These are phyloP conservation scores for Rhododendron ferrugineum DNA, from an alignment of 148 eudicot species.

Conservation along the genomic window DNA sequence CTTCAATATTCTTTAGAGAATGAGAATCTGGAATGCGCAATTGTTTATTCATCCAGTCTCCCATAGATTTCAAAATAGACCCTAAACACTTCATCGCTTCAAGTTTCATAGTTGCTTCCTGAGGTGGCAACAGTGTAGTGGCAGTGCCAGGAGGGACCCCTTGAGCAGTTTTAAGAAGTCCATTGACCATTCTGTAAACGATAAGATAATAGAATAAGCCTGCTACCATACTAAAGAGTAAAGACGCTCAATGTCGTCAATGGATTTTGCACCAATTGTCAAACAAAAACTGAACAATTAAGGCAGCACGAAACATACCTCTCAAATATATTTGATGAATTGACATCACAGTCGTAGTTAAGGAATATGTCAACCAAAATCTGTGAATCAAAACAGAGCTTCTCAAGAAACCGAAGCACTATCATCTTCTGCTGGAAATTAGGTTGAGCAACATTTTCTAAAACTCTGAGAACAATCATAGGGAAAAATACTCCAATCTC, in stretches of 20 bases:
- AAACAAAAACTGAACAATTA: neutral
- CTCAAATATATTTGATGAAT: slow-evolving; percentile 97
- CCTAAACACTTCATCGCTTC: slow-evolving; percentile 98
- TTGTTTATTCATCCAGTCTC: slow-evolving; percentile 96
- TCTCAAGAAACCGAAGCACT: slow-evolving; percentile 87
- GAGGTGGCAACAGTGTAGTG: slow-evolving; percentile 85
- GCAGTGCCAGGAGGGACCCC: slow-evolving; percentile 88
- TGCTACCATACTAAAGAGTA: neutral
- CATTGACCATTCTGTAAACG: slow-evolving; percentile 88
- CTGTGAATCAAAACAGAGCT: slow-evolving; percentile 88
- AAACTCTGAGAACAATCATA: slow-evolving; percentile 95
- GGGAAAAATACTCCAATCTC: slow-evolving; percentile 99
- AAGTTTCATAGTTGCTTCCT: slow-evolving; percentile 76
- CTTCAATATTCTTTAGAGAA: slow-evolving; percentile 50
- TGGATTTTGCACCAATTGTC: neutral
- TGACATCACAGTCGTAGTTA: slow-evolving; percentile 98
- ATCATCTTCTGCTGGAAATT: slow-evolving; percentile 99
- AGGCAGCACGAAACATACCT: slow-evolving; percentile 44
- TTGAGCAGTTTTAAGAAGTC: slow-evolving; percentile 99
- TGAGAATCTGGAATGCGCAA: slow-evolving; percentile 80
- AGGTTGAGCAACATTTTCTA: slow-evolving; percentile 99
- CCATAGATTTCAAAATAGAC: slow-evolving; percentile 85
- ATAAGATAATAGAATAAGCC: neutral
- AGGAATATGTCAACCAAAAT: slow-evolving; percentile 96
- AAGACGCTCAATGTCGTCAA: neutral